Conservation (phyloP, 2,329 filamentous ascomycete species). For the Cercospora sp. region DNA sequence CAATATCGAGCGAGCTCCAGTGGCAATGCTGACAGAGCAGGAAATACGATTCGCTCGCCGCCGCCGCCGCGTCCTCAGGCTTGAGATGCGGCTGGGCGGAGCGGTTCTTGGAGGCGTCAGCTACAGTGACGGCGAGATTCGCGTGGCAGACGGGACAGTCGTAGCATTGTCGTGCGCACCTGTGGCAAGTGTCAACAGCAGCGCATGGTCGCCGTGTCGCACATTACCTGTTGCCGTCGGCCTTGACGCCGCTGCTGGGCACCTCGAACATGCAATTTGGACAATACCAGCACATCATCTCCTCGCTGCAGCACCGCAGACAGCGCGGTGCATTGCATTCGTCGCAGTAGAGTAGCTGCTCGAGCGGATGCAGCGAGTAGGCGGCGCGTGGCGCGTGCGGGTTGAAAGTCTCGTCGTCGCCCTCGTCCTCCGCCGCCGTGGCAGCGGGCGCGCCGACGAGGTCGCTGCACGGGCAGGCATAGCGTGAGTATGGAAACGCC, state of each 20-base stretch:
- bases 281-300: slow-evolving; percentile 93
- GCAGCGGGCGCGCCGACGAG: slow-evolving; percentile 42
- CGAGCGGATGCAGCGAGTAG: slow-evolving; percentile 88
- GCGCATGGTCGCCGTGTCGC: slow-evolving; percentile 21
- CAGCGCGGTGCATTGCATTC: slow-evolving; percentile 97
- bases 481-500: slow-evolving; percentile 63
- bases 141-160: slow-evolving; percentile 88
- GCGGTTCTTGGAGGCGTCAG: slow-evolving; percentile 55
- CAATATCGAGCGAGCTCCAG: slow-evolving; percentile 88
- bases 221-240: slow-evolving; percentile 82
- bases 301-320: slow-evolving; percentile 85
- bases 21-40: slow-evolving; percentile 87
- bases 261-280: slow-evolving; percentile 95
- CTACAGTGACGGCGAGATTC: slow-evolving; percentile 70
- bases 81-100: slow-evolving; percentile 19
- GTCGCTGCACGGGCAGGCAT: slow-evolving; percentile 64
- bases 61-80: slow-evolving; percentile 22
- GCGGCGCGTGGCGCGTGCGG: slow-evolving; percentile 80
- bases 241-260: slow-evolving; percentile 86
- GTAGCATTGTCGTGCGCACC: slow-evolving; percentile 84
- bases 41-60: slow-evolving; percentile 55
- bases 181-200: slow-evolving; percentile 22
- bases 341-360: slow-evolving; percentile 93
- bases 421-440: slow-evolving; percentile 56
- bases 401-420: slow-evolving; percentile 80